These are phyloP conservation scores for Jaapia argillacea DNA, from an alignment of 768 basidiomycete species.

Conservation along the genomic window DNA sequence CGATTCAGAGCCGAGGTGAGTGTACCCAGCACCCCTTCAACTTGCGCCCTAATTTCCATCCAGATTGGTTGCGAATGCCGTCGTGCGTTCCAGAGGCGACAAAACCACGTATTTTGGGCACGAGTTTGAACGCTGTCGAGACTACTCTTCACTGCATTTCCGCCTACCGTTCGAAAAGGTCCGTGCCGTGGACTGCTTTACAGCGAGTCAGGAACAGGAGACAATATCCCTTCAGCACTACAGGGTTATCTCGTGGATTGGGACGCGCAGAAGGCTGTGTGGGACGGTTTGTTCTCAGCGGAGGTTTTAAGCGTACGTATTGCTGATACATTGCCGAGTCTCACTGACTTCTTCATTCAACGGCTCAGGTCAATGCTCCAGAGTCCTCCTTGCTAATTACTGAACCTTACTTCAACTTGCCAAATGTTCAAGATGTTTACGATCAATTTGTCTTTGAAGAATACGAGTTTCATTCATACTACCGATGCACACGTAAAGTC, in stretches of 20 bases:
- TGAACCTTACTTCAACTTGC: slow-evolving; percentile 91
- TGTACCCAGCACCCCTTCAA: not conserved
- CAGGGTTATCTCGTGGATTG: slow-evolving; percentile 92
- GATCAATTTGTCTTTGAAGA: slow-evolving; percentile 97
- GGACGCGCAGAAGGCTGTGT: slow-evolving; percentile 91
- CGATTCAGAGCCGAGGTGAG: slow-evolving; percentile 20
- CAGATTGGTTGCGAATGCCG: slow-evolving; percentile 72
- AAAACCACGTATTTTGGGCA: slow-evolving; percentile 79
- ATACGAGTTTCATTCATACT: slow-evolving; percentile 83
- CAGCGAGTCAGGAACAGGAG: not conserved
- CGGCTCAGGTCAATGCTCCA: slow-evolving; percentile 55
- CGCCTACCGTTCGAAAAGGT: slow-evolving; percentile 87
- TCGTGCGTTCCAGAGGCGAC: slow-evolving; percentile 79
- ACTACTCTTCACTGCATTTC: slow-evolving; percentile 75
- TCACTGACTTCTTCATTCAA: slow-evolving; percentile 3
- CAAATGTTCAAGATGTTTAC: slow-evolving; percentile 85
- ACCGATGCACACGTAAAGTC: slow-evolving; percentile 75
- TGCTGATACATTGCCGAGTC: slow-evolving; percentile 6
- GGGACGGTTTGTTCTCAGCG: slow-evolving; percentile 82
- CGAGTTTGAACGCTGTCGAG: slow-evolving; percentile 66
- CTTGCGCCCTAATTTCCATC: not conserved
- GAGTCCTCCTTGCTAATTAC: slow-evolving; percentile 76
- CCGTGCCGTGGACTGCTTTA: too few species aligned
- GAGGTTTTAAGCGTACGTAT: slow-evolving; percentile 49
- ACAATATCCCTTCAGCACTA: slow-evolving; percentile 1